Evolutionary conservation across 1,284 basidiomycete genomes (phyloP), one percentile per base, ranked within the genome.

Genomic region (Schizophyllum commune): DNA sequence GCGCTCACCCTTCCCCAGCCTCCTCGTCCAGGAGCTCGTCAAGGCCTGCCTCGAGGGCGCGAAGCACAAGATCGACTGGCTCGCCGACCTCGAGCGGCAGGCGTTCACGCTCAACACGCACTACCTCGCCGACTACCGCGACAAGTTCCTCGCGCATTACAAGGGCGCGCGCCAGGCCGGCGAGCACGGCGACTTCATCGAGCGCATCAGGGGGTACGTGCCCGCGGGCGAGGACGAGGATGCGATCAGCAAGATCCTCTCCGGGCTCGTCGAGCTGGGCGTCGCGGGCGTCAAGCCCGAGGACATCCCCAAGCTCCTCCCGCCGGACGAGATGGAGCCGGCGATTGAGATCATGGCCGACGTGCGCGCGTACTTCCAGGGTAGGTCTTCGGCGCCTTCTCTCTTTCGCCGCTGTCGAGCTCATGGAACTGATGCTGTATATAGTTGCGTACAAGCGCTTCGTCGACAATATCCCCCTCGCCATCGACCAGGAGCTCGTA

Each of bases 301-400:
- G 1, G 81, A 85, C 58, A 68, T 88, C 0, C 70, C 79, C 0
- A 84, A 80, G 62, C 68, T 91, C 0, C 72, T 85, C 2, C 78
- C 83, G 0, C 61, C 77, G 0, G 84, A 88, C 64, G 71, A 72
- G 0, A 81, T 78, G 75, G 83, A 84, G 20, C 74, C 80, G 0
- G 85, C 83, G 0, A 68, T 91, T 3, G 68, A 71, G 9, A 86
- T 89, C 65, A 89, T 89, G 85, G 84, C 88, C 0, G 80, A 85
- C 53, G 84, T 86, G 4, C 76, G 86, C 1, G 89, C 85, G 0
- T 91, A 91, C 65, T 91, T 88, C 70, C 85, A 89, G 78, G 83
- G 86, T 85, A 62, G 8, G 65, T 63, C 32, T 13, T 32, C 6
- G 15, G 56, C 47, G 13, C n/a, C n/a, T 11, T 61, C 34, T 33